These are phyloP conservation scores for Beauveria asiatica DNA, from an alignment of 2,329 filamentous ascomycete species.

Conservation along the genomic window DNA sequence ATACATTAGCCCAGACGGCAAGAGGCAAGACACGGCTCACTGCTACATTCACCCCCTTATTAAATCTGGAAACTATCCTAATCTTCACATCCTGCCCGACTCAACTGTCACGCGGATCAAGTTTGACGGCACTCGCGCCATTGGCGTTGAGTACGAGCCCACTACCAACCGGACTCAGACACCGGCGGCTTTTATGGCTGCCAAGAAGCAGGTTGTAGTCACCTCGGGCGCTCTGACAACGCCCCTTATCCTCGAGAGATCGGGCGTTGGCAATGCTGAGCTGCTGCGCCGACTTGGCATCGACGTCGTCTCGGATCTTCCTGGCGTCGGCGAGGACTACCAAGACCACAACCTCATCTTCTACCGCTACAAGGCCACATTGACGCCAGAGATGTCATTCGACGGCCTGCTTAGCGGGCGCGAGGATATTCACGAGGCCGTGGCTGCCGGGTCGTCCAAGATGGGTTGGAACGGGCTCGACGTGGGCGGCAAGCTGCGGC, in stretches of 20 bases:
- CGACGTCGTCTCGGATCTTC: slow-evolving; percentile 37
- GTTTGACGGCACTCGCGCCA: slow-evolving; percentile 39
- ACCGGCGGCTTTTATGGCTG: slow-evolving; percentile 28
- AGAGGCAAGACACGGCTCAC: slow-evolving; percentile 45
- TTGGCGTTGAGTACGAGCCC: slow-evolving; percentile 42
- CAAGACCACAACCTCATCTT: slow-evolving; percentile 39
- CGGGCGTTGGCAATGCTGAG: slow-evolving; percentile 43
- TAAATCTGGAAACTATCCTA: slow-evolving; percentile 35
- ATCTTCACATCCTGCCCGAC: slow-evolving; percentile 46
- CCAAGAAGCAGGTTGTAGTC: slow-evolving; percentile 44
- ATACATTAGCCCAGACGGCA: slow-evolving; percentile 40
- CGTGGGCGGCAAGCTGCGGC: slow-evolving; percentile 43
- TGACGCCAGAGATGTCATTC: slow-evolving; percentile 36
- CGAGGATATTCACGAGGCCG: slow-evolving; percentile 14
- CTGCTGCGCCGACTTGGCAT: slow-evolving; percentile 36
- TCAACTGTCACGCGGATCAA: slow-evolving; percentile 44
- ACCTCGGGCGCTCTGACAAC: slow-evolving; percentile 40
- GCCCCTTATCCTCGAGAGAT: slow-evolving; percentile 47
- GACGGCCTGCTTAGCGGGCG: slow-evolving; percentile 21
- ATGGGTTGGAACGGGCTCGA: slow-evolving; percentile 50
- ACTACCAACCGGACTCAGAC: background rate
- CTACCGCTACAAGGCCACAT: slow-evolving; percentile 39
- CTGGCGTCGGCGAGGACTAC: slow-evolving; percentile 40
- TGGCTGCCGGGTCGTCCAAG: slow-evolving; percentile 21
- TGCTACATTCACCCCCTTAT: slow-evolving; percentile 44